Conservation (phyloP, 140 eudicot species). For the Stevia rebaudiana region DNA sequence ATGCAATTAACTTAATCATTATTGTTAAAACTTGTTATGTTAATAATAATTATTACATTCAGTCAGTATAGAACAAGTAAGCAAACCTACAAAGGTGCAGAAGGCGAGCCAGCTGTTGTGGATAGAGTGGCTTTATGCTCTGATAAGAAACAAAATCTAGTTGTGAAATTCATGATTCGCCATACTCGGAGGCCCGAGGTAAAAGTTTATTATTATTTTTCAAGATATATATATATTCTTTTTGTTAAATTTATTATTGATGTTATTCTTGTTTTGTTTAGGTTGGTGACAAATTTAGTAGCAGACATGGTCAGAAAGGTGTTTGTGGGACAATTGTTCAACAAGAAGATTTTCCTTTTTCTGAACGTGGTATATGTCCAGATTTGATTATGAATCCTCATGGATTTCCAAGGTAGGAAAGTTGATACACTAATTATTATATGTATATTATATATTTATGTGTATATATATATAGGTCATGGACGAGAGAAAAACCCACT, state of each 20-base stretch:
- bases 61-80: constrained; percentile 49
- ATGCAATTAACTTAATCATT: neutral
- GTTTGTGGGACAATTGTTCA: constrained; percentile 95
- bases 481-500: no score
- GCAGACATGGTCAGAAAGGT: constrained; percentile 98
- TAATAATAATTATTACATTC: constrained; percentile 25
- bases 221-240: neutral
- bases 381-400: constrained; percentile 99
- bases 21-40: constrained; percentile 3
- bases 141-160: constrained; percentile 45
- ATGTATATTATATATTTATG: no score
- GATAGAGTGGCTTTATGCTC: constrained; percentile 78
- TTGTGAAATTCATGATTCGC: constrained; percentile 72
- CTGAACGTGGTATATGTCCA: constrained; percentile 97
- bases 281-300: constrained; percentile 98
- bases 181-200: constrained; percentile 99
- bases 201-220: constrained; percentile 6
- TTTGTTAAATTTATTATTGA: neutral
- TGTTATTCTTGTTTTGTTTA: constrained; percentile 14
- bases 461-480: no score
- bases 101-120: constrained; percentile 85
- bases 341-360: constrained; percentile 96
- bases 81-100: constrained; percentile 76
- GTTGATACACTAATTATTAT: neutral
- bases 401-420: constrained; percentile 84